Evolutionary conservation across 2,329 filamentous ascomycete genomes (phyloP).

Genomic region (Paraconiothyrium brasiliense): DNA sequence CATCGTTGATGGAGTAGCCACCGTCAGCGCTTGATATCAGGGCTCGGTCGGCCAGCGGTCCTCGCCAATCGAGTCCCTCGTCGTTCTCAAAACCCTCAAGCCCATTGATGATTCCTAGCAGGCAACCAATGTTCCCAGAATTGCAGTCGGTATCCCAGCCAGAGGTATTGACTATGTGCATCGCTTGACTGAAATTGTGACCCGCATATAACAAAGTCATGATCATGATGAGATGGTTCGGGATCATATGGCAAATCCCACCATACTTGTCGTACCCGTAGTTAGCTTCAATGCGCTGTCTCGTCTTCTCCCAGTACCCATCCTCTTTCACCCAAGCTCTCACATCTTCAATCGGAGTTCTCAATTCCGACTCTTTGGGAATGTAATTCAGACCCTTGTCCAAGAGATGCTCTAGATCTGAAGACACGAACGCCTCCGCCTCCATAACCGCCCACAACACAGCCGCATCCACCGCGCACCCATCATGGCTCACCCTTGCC

Average conservation of each 20-base stretch:
- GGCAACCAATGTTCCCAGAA: constrained; percentile 50
- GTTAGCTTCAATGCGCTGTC: constrained; percentile 44
- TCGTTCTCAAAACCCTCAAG: constrained; percentile 36
- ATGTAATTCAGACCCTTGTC: constrained; percentile 42
- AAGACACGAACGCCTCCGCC: constrained; percentile 48
- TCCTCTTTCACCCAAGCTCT: constrained; percentile 41
- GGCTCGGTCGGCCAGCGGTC: constrained; percentile 47
- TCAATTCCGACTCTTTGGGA: constrained; percentile 40
- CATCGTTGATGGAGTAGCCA: constrained; percentile 52
- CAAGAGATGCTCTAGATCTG: constrained; percentile 45
- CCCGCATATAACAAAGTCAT: constrained; percentile 17
- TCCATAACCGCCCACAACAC: constrained; percentile 54
- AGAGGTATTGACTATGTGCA: constrained; percentile 22
- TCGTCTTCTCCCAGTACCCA: constrained; percentile 44
- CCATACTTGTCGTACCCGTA: constrained; percentile 21
- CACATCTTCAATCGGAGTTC: constrained; percentile 39
- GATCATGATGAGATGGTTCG: constrained; percentile 22
- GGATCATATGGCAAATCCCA: constrained; percentile 21
- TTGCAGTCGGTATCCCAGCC: constrained; percentile 54
- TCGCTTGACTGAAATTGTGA: constrained; percentile 16
- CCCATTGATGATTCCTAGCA: constrained; percentile 50
- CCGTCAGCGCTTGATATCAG: constrained; percentile 50
- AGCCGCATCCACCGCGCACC: constrained; percentile 51
- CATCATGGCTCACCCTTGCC: constrained; percentile 51
- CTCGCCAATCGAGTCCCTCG: constrained; percentile 43